Base-by-base conservation (phyloP, 768 basidiomycete genomes). In the Amanita polypyramis region DNA sequence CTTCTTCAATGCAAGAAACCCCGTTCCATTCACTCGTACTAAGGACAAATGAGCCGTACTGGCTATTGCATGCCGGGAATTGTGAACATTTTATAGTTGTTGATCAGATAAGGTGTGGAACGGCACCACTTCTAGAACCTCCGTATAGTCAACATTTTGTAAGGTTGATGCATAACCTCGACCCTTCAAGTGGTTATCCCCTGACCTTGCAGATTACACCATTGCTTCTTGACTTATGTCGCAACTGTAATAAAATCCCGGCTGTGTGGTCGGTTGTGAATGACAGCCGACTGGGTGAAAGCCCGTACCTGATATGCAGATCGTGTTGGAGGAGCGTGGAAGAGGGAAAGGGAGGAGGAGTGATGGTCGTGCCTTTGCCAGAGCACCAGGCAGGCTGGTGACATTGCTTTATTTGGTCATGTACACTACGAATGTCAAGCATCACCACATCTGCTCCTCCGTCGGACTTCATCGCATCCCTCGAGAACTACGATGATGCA, bases 41-140 rank as follows among this genome's bases (percentile, higher is more conserved):
- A 17, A 74, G 80, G 27, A 60, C 87, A 32, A 75, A 85, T 54
- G 72, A 83, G 56, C 90, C 90, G 0, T 91, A 92, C 54, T 88
- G 84, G 79, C 65, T 91, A 47, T 66, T 90, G 14, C 89, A 92
- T 56, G 73, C 75, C 46, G 89, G 88, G 29, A 82, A 77, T 55
- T 92, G 89, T 57, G 86, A 90, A 55, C 89, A 92, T 57, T 85
- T 81, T 59, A 54, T 89, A 17, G 74, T 83, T 17, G 52, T 91
- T 33, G 79, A 87, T 51, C 74, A 84, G 52, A 80, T 92, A 51
- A 73, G 90, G 89, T 77, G 55, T 35, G 62, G 47, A 25, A 21
- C 27, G 12, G 19, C 14, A 3, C 37, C 7, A 27, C 14, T 27
- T 7, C 43, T 48, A 35, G 33, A 21, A 55, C 32, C 46, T 30